Conservation (phyloP, 2,329 filamentous ascomycete species). For the Plectosphaerella cucumerina region DNA sequence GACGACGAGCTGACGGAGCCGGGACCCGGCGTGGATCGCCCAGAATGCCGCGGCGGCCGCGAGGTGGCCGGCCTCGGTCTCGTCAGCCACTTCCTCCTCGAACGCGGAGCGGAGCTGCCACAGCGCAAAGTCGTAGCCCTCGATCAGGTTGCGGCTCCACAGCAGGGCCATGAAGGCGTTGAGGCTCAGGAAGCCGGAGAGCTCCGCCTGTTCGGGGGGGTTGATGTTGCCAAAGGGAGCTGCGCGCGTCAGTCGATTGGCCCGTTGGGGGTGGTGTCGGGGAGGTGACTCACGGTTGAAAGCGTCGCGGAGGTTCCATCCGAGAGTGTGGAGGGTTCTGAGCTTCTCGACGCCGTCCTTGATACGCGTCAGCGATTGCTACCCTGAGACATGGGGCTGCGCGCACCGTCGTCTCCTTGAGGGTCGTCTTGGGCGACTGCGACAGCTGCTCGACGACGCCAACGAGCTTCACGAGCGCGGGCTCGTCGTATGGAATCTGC, state of each 20-base stretch:
- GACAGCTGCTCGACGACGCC: constrained; percentile 6
- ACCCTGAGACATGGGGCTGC: not conserved
- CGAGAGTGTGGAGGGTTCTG: constrained; percentile 5
- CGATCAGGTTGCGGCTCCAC: constrained; percentile 11
- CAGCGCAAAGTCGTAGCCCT: constrained; percentile 9
- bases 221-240: not conserved
- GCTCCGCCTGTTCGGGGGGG: not conserved
- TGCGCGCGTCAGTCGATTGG: not conserved
- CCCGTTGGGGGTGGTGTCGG: not conserved
- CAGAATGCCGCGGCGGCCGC: constrained; percentile 6
- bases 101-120: constrained; percentile 11
- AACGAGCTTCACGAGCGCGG: constrained; percentile 9
- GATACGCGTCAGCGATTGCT: not conserved
- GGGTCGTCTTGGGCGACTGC: constrained; percentile 8
- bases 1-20: constrained; percentile 8
- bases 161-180: constrained; percentile 12
- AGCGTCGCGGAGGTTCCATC: not conserved
- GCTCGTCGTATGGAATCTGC: constrained; percentile 9
- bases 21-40: constrained; percentile 7
- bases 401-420: constrained; percentile 4
- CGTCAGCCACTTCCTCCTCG: constrained; percentile 9
- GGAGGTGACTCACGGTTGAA: constrained; percentile 6
- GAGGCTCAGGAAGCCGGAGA: constrained; percentile 6
- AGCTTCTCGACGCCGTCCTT: constrained; percentile 10
- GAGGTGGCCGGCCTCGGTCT: constrained; percentile 4